Evolutionary conservation across 352 stramenopile genomes (phyloP).

Genomic region (Pythium diclinum): DNA sequence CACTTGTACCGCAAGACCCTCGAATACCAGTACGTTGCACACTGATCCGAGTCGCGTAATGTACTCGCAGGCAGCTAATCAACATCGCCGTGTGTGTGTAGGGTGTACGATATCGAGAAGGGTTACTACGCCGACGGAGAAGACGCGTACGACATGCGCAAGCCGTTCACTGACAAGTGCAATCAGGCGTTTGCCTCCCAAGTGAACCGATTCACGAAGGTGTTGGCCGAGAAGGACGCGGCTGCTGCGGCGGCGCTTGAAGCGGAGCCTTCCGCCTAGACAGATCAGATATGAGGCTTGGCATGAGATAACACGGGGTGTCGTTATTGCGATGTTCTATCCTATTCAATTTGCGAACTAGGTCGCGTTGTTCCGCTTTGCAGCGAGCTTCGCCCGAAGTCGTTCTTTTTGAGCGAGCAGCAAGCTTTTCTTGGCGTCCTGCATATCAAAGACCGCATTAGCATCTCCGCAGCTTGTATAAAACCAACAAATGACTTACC

Average conservation of each 20-base stretch:
- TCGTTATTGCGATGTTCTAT: background rate
- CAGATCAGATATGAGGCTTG: background rate
- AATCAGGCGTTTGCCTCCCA: constrained; percentile 82
- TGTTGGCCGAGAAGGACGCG: constrained; percentile 66
- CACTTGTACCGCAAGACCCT: constrained; percentile 98
- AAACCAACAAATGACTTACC: background rate
- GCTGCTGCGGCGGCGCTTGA: constrained; percentile 23
- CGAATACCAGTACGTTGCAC: constrained; percentile 89
- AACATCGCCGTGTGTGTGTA: constrained; percentile 23
- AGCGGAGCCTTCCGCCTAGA: constrained; percentile 28
- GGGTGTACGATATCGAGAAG: constrained; percentile 97
- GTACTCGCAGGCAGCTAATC: background rate
- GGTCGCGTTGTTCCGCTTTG: constrained; percentile 13
- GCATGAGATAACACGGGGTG: background rate
- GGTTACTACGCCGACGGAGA: constrained; percentile 99
- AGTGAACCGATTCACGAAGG: constrained; percentile 80
- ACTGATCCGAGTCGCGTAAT: background rate
- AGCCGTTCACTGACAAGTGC: constrained; percentile 92
- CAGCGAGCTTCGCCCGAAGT: constrained; percentile 59
- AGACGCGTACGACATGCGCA: constrained; percentile 98
- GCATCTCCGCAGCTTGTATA: background rate
- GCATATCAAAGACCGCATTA: background rate
- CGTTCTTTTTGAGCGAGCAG: constrained; percentile 67
- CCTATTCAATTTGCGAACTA: background rate
- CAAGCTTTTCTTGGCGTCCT: constrained; percentile 56